phyloP scores from a whole-genome alignment of 257 asterid genomes.

The Cinchona pubescens region DNA sequence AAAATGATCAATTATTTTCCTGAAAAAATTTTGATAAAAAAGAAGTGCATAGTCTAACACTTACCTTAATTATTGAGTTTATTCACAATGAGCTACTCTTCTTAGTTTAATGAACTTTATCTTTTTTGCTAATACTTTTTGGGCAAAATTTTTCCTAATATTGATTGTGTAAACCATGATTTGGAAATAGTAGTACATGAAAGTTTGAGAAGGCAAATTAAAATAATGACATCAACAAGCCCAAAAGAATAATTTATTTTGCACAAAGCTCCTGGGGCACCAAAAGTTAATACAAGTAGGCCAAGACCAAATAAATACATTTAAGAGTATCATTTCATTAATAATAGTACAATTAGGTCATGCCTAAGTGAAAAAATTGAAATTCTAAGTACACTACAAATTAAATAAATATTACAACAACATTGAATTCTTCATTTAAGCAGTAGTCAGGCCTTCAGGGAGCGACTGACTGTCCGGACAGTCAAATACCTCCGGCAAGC shows the following conservation, averaged over 20 bases:
- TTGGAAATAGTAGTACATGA: background rate
- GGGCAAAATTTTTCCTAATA: too few species aligned
- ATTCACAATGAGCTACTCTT: too few species aligned
- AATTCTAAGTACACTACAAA: background rate
- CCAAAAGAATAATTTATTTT: background rate
- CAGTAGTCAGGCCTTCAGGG: conserved; percentile 57
- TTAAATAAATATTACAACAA: background rate
- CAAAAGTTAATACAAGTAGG: background rate
- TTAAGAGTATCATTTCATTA: background rate
- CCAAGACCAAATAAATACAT: conserved; percentile 7
- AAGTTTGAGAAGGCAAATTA: background rate
- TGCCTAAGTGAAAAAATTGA: background rate
- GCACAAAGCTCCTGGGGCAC: background rate
- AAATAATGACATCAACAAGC: background rate
- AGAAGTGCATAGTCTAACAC: too few species aligned
- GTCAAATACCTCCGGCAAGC: conserved; percentile 59
- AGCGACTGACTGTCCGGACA: conserved; percentile 31
- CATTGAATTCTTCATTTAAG: conserved; percentile 23
- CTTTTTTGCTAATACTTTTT: too few species aligned
- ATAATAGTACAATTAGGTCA: conserved; percentile 6
- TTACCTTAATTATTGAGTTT: too few species aligned
- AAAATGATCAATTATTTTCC: too few species aligned
- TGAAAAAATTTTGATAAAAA: too few species aligned
- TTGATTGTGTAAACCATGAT: background rate
- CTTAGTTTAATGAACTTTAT: too few species aligned